Evolutionary conservation across 2,329 filamentous ascomycete species (phyloP), one percentile per base, ranked within the genome.

Genomic region (Huntiella savannae): DNA sequence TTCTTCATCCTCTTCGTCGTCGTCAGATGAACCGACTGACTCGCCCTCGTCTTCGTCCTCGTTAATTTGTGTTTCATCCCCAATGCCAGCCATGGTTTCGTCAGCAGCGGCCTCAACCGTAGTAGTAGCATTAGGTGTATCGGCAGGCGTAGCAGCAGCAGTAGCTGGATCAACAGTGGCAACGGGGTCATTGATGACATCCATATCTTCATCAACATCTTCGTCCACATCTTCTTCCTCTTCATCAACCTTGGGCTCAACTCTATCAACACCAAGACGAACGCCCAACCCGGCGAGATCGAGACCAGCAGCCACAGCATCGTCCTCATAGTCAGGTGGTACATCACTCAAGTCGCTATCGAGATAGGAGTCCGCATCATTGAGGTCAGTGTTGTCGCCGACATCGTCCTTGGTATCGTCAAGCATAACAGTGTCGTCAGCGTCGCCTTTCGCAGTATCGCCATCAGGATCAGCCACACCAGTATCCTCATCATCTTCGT

Each of bases 261-360:
- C 32, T 12, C 22, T n/a, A 36, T 47, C 32, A 22, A 10, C 45
- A 15, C 39, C 39, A n/a, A 13, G 22, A 33, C 33, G 22, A 19
- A 13, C 40, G 13, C 33, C n/a, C 32, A 15, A 12, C 15, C 19
- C 35, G 12, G 17, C 4, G 16, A 16, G 16, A 40, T 34, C 36
- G 5, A 4, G 8, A n/a, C 32, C 22, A 6, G 13, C 40, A n/a
- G 40, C 17, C n/a, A 28, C 12, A 33, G 15, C 40, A 36, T 76
- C 69, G 39, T 75, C 70, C 44, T 77, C 70, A 48, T 73, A 73
- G 36, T 69, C 70, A 3, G 69, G 61, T 19, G 74, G 66, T 4
- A 77, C 70, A 50, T 82, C 78, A 45, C 75, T 81, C 0, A 82
- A 63, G 51, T 81, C 77, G 55, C 76, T 81, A 57, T 82, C 77